phyloP scores from a whole-genome alignment of 257 asterid species.

The Petunia secreta region DNA sequence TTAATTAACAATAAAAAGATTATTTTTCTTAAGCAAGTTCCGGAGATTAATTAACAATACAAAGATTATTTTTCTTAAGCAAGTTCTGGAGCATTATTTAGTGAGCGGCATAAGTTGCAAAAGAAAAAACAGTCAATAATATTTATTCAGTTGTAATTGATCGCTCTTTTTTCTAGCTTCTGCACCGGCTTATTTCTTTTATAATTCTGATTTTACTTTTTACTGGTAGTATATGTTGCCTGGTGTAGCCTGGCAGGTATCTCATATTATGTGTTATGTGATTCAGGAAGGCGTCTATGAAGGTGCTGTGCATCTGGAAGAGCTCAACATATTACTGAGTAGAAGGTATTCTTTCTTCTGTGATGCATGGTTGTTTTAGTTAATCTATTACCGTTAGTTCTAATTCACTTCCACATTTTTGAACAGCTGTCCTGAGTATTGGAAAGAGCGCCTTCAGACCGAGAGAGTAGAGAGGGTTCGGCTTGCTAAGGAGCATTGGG shows the following conservation, averaged over 20 bases:
- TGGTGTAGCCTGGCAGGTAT: not conserved
- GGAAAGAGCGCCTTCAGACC: constrained; percentile 69
- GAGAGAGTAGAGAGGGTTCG: constrained; percentile 72
- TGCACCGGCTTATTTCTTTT: not conserved
- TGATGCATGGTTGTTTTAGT: not conserved
- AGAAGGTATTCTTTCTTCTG: constrained; percentile 50
- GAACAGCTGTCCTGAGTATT: constrained; percentile 76
- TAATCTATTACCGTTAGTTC: not conserved
- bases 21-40: not conserved
- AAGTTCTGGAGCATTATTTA: not conserved
- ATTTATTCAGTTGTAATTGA: not conserved
- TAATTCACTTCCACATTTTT: constrained; percentile 3
- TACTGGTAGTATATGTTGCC: not conserved
- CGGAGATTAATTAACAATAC: not conserved
- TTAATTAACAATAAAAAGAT: not conserved
- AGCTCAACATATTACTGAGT: constrained; percentile 74
- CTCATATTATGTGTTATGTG: not conserved
- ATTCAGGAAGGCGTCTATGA: constrained; percentile 70
- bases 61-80: not conserved
- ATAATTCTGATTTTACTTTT: not conserved
- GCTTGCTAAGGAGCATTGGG: constrained; percentile 95
- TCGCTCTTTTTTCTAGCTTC: constrained; percentile 15
- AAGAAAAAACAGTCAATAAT: not conserved
- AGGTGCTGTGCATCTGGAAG: constrained; percentile 80
- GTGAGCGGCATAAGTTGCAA: not conserved